Conservation (phyloP, 192 early-diverging fungal genomes). For the Coemansia sp. region DNA sequence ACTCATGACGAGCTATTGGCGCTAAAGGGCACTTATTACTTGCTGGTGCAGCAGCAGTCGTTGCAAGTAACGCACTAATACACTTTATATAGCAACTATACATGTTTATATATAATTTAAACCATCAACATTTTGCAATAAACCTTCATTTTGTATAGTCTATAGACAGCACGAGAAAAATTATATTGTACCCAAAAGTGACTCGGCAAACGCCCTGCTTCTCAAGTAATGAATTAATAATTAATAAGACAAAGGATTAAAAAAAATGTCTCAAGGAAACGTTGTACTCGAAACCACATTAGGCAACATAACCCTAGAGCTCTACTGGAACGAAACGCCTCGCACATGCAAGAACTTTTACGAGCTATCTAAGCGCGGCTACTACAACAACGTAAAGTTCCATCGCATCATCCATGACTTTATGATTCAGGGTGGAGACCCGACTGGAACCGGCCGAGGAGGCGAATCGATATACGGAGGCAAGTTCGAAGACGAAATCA, state of each 20-base stretch:
- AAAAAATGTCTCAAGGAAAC: constrained; percentile 1
- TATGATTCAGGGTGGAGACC: constrained; percentile 98
- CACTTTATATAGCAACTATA: neutral
- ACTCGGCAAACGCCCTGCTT: neutral
- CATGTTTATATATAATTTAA: too few species aligned
- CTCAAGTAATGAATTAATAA: neutral
- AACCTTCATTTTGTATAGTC: too few species aligned
- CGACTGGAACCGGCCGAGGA: constrained; percentile 91
- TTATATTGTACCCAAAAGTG: constrained; percentile 2
- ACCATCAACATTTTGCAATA: too few species aligned
- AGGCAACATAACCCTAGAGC: constrained; percentile 24
- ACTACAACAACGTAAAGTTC: constrained; percentile 79
- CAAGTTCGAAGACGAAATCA: constrained; percentile 73
- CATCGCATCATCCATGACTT: constrained; percentile 87
- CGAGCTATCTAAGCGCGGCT: constrained; percentile 68
- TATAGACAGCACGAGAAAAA: too few species aligned
- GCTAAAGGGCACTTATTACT: constrained; percentile 55
- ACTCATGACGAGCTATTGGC: constrained; percentile 59
- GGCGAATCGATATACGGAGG: constrained; percentile 69
- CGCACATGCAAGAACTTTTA: constrained; percentile 88
- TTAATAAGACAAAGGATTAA: neutral
- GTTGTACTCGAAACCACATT: constrained; percentile 25
- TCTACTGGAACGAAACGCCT: constrained; percentile 63
- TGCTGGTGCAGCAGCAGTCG: constrained; percentile 69
- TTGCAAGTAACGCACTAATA: constrained; percentile 56